These are phyloP conservation scores for Caryopteris hybrid DNA, from an alignment of 305 asterid species.

Conservation along the genomic window DNA sequence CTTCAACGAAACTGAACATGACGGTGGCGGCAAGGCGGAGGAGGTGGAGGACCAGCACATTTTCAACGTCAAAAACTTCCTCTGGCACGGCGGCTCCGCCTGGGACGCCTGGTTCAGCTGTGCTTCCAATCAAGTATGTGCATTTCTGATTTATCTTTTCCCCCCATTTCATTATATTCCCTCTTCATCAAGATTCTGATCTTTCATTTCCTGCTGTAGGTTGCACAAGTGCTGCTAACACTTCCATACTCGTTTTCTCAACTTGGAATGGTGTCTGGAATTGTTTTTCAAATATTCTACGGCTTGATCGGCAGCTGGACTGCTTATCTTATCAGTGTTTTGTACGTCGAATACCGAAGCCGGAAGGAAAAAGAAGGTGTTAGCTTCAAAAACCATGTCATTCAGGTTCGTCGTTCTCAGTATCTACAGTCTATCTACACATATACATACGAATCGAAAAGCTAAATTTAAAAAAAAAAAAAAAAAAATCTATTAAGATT, in stretches of 20 bases:
- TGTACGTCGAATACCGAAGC: constrained; percentile 74
- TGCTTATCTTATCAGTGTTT: constrained; percentile 81
- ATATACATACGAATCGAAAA: no score
- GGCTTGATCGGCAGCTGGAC: constrained; percentile 93
- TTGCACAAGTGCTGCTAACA: constrained; percentile 85
- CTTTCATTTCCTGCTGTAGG: constrained; percentile 44
- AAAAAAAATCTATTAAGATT: no score
- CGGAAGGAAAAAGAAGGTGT: constrained; percentile 82
- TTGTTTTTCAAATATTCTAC: constrained; percentile 69
- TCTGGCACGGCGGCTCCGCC: constrained; percentile 94
- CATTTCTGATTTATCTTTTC: no score
- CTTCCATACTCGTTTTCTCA: constrained; percentile 94
- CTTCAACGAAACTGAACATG: constrained; percentile 55
- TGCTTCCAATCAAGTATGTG: constrained; percentile 71
- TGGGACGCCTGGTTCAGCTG: constrained; percentile 98
- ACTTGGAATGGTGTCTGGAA: constrained; percentile 78
- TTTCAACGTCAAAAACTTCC: constrained; percentile 43
- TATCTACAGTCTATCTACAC: no score
- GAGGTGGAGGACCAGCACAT: constrained; percentile 34
- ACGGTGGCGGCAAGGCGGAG: constrained; percentile 28
- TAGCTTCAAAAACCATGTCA: constrained; percentile 92
- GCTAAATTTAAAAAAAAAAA: no score
- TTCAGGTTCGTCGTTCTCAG: constrained; percentile 47
- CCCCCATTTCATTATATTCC: no score
- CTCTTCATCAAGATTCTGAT: neutral